Evolutionary conservation across 331 rosid species (phyloP).

Genomic region (Malus hybrid): DNA sequence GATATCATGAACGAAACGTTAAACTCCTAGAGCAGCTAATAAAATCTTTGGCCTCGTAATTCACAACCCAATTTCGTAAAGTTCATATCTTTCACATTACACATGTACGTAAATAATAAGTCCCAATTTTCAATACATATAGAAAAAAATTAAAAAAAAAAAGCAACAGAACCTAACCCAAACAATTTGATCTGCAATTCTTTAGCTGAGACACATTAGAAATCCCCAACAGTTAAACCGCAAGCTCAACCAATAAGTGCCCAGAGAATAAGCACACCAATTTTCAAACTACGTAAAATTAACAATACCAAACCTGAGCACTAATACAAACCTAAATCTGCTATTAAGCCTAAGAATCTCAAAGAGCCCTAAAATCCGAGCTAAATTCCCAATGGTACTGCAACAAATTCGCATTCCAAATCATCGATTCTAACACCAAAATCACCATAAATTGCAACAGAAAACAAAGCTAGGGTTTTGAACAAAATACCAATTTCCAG

Average conservation of each 20-base stretch:
- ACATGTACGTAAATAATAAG: neutral
- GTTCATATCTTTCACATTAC: neutral
- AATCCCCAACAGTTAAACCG: neutral
- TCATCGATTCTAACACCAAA: slow-evolving; percentile 42
- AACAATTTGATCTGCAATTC: slow-evolving; percentile 12
- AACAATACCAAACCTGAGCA: slow-evolving; percentile 12
- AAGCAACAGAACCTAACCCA: neutral
- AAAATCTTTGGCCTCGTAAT: neutral
- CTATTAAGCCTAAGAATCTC: slow-evolving; percentile 21
- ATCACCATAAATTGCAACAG: slow-evolving; percentile 34
- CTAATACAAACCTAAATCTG: slow-evolving; percentile 14
- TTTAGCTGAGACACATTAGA: neutral
- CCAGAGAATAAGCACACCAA: slow-evolving; percentile 13
- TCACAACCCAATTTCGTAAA: neutral
- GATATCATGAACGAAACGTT: neutral
- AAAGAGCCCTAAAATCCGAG: slow-evolving; percentile 23
- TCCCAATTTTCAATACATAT: neutral
- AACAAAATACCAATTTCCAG: slow-evolving; percentile 30
- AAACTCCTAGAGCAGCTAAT: neutral
- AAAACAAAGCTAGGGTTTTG: slow-evolving; percentile 78
- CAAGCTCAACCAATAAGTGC: slow-evolving; percentile 23
- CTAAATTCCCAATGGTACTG: slow-evolving; percentile 9
- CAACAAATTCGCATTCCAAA: slow-evolving; percentile 19
- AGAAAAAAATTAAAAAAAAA: neutral
- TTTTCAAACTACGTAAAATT: slow-evolving; percentile 4